Percentiles rank a stretch among this genome's conserved stretches.
Conservation (phyloP, 352 stramenopile genomes). For the Pilasporangium apinafurcum region DNA sequence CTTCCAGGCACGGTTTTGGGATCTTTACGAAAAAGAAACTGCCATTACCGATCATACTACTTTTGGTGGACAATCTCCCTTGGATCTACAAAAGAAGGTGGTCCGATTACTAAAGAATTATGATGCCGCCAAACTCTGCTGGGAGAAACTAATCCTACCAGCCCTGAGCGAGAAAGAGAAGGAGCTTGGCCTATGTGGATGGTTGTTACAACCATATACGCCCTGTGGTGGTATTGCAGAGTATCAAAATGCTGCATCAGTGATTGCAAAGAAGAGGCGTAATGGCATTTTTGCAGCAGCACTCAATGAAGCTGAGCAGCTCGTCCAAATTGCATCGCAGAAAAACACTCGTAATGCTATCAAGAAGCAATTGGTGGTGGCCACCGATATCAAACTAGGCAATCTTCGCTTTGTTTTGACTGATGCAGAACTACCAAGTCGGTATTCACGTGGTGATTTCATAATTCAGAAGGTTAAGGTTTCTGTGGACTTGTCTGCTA, state of each 20-base stretch:
- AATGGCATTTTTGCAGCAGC: slow-evolving; percentile 59
- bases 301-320: slow-evolving; percentile 39
- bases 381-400: slow-evolving; percentile 56
- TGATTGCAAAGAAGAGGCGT: slow-evolving; percentile 62
- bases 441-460: slow-evolving; percentile 57
- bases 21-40: slow-evolving; percentile 51
- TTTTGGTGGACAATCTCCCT: slow-evolving; percentile 30
- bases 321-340: slow-evolving; percentile 40
- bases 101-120: slow-evolving; percentile 68
- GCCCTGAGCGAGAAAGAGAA: slow-evolving; percentile 25
- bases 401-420: slow-evolving; percentile 57
- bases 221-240: slow-evolving; percentile 65
- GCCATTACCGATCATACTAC: slow-evolving; percentile 29
- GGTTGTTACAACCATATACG: slow-evolving; percentile 53
- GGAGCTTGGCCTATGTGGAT: slow-evolving; percentile 35
- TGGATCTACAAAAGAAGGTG: slow-evolving; percentile 71
- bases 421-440: slow-evolving; percentile 42
- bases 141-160: slow-evolving; percentile 48
- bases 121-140: slow-evolving; percentile 53
- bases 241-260: slow-evolving; percentile 54
- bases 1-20: slow-evolving; percentile 51
- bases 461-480: slow-evolving; percentile 55
- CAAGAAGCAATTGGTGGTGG: slow-evolving; percentile 54
- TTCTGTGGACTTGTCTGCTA: slow-evolving; percentile 37
- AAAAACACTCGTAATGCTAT: slow-evolving; percentile 20